Conservation (phyloP, 768 basidiomycete species). For the Crassisporium funariophilum region DNA sequence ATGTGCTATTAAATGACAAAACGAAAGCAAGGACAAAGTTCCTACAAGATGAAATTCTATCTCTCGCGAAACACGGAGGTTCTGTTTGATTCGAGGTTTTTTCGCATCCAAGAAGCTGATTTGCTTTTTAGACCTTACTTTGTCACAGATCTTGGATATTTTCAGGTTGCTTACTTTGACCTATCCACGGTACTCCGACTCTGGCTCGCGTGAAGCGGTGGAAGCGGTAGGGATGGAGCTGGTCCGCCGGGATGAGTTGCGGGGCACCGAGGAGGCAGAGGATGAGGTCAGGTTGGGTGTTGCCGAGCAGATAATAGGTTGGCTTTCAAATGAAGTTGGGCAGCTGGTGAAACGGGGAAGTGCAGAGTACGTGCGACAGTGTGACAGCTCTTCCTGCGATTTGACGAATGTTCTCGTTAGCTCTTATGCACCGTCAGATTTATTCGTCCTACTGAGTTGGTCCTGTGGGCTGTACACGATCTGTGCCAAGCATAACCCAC, state of each 20-base stretch:
- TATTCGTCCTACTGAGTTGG: slow-evolving; percentile 77
- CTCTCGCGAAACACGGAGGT: slow-evolving; percentile 62
- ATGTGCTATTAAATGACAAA: slow-evolving; percentile 48
- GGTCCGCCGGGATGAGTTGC: slow-evolving; percentile 62
- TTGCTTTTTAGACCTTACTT: slow-evolving; percentile 50
- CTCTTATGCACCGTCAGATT: slow-evolving; percentile 58
- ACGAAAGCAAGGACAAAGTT: slow-evolving; percentile 60
- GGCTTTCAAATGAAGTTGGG: slow-evolving; percentile 70
- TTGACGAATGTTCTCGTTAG: slow-evolving; percentile 26
- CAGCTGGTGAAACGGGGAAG: slow-evolving; percentile 54
- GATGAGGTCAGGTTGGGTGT: slow-evolving; percentile 57
- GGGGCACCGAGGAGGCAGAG: slow-evolving; percentile 39
- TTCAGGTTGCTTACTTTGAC: slow-evolving; percentile 75
- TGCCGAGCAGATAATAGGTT: slow-evolving; percentile 71
- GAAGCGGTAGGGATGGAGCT: slow-evolving; percentile 66
- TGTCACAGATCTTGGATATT: slow-evolving; percentile 66
- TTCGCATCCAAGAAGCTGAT: slow-evolving; percentile 9
- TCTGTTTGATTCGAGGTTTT: slow-evolving; percentile 20
- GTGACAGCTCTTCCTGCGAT: slow-evolving; percentile 1
- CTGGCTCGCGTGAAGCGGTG: slow-evolving; percentile 68
- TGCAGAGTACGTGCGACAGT: slow-evolving; percentile 50
- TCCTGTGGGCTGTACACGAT: slow-evolving; percentile 60
- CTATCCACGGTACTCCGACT: slow-evolving; percentile 79
- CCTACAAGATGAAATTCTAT: slow-evolving; percentile 60
- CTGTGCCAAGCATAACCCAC: slow-evolving; percentile 45